phyloP scores from a whole-genome alignment of 1,284 basidiomycete species.

The Microbotryum silenes-acaulis region DNA sequence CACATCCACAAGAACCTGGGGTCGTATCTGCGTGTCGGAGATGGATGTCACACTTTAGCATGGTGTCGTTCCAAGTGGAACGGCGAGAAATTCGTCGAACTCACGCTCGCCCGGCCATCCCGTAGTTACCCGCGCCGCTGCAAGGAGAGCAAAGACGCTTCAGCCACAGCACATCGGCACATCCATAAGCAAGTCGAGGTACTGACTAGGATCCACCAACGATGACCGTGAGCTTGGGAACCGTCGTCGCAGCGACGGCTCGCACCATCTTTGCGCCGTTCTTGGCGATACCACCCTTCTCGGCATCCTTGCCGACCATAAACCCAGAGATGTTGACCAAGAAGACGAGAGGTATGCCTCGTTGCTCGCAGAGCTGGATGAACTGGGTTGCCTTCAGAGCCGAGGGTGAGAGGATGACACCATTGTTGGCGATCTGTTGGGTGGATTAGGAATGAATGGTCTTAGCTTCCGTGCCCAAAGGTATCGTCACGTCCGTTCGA shows the following conservation, averaged over 20 bases:
- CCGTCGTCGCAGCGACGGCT: conserved; percentile 82
- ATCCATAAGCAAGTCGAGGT: conserved; percentile 47
- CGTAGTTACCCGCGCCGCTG: conserved; percentile 74
- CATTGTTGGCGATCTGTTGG: conserved; percentile 70
- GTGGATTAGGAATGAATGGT: too few species aligned
- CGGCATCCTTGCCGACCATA: conserved; percentile 33
- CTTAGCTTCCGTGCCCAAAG: too few species aligned
- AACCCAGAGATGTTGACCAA: conserved; percentile 75
- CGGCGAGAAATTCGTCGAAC: background rate
- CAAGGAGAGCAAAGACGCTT: background rate
- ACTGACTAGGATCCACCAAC: conserved; percentile 73
- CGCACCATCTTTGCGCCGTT: conserved; percentile 98
- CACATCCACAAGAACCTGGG: conserved; percentile 96
- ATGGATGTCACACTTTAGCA: background rate
- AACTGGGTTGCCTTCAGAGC: conserved; percentile 92
- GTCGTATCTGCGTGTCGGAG: conserved; percentile 60
- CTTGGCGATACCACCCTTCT: conserved; percentile 73
- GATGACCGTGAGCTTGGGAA: conserved; percentile 87
- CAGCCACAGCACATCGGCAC: background rate
- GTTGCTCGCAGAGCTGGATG: conserved; percentile 86
- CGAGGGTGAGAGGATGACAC: conserved; percentile 86
- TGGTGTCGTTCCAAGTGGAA: background rate
- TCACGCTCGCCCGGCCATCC: conserved; percentile 44
- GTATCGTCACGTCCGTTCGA: too few species aligned
- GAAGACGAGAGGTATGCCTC: conserved; percentile 81